phyloP scores from a whole-genome alignment of 2,329 filamentous ascomycete species.

The Fusarium sp. region DNA sequence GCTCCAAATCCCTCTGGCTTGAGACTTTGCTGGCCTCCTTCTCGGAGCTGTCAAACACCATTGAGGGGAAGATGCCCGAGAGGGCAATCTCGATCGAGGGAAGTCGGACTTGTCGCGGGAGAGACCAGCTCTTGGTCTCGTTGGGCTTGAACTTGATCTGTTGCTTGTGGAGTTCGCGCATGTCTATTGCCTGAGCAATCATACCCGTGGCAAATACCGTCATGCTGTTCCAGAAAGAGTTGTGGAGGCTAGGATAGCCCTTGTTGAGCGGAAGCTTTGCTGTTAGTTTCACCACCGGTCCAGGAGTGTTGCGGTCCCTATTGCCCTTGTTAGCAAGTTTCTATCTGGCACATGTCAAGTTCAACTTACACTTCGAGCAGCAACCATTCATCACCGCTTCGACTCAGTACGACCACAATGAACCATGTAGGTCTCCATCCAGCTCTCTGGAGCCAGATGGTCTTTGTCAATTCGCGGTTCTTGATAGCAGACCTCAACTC shows the following conservation, averaged over 20 bases:
- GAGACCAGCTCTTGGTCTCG: slow-evolving; percentile 49
- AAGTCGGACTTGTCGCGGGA: slow-evolving; percentile 57
- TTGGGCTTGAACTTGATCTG: slow-evolving; percentile 54
- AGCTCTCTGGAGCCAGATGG: slow-evolving; percentile 74
- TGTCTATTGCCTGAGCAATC: slow-evolving; percentile 61
- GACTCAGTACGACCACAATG: slow-evolving; percentile 75
- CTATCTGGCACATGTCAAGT: neutral
- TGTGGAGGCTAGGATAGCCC: slow-evolving; percentile 57
- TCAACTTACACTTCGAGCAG: slow-evolving; percentile 69
- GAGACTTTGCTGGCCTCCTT: slow-evolving; percentile 20
- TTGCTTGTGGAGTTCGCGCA: slow-evolving; percentile 58
- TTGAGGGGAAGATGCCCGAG: slow-evolving; percentile 55
- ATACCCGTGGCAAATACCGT: slow-evolving; percentile 62
- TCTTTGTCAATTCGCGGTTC: slow-evolving; percentile 70
- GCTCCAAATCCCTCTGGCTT: slow-evolving; percentile 7
- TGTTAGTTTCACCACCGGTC: slow-evolving; percentile 45
- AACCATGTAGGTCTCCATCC: slow-evolving; percentile 81
- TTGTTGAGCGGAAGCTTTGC: slow-evolving; percentile 57
- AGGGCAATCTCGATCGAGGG: slow-evolving; percentile 62
- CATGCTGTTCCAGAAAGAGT: slow-evolving; percentile 63
- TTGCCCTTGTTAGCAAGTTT: slow-evolving; percentile 24
- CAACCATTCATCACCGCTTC: slow-evolving; percentile 84
- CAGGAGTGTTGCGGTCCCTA: slow-evolving; percentile 43
- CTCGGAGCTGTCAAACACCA: slow-evolving; percentile 42
- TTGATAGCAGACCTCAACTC: slow-evolving; percentile 70